A percentile compares a stretch with the other conserved stretches of the same genome.
Evolutionary conservation across 306 rosid genomes (phyloP).

Genomic region (Oxytropis ochrocephala): DNA sequence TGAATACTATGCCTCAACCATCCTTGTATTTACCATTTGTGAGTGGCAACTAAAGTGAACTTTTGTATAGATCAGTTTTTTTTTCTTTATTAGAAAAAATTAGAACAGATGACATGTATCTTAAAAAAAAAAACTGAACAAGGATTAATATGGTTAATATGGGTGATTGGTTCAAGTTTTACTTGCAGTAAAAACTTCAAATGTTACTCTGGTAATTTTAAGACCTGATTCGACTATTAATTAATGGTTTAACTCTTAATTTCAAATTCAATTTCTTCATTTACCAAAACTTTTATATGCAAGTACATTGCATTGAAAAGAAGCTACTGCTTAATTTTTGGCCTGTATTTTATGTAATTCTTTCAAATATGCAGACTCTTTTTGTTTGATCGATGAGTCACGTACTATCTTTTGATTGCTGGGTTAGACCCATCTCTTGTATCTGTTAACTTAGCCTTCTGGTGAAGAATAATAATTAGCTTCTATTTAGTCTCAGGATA

Average conservation of each 20-base stretch:
- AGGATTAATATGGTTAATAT: not conserved
- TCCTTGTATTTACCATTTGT: not conserved
- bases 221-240: not conserved
- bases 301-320: not conserved
- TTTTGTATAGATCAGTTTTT: not conserved
- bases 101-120: not conserved
- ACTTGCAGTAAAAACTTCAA: not conserved
- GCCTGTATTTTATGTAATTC: not conserved
- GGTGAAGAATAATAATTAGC: conserved; percentile 5
- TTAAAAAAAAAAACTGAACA: conserved; percentile 3
- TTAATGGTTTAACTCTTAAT: not conserved
- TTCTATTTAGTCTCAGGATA: not conserved
- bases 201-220: not conserved
- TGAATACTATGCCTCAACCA: not conserved
- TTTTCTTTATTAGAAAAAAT: conserved; percentile 1
- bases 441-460: not conserved
- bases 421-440: conserved; percentile 5
- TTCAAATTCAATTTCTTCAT: conserved; percentile 3
- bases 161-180: not conserved
- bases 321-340: not conserved
- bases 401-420: conserved; percentile 12
- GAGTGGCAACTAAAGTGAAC: not conserved
- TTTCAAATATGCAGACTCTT: not conserved
- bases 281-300: not conserved
- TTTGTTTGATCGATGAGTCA: not conserved